These are phyloP conservation scores for Ophiostoma australiae DNA, from an alignment of 2,329 filamentous ascomycete species.

Conservation along the genomic window DNA sequence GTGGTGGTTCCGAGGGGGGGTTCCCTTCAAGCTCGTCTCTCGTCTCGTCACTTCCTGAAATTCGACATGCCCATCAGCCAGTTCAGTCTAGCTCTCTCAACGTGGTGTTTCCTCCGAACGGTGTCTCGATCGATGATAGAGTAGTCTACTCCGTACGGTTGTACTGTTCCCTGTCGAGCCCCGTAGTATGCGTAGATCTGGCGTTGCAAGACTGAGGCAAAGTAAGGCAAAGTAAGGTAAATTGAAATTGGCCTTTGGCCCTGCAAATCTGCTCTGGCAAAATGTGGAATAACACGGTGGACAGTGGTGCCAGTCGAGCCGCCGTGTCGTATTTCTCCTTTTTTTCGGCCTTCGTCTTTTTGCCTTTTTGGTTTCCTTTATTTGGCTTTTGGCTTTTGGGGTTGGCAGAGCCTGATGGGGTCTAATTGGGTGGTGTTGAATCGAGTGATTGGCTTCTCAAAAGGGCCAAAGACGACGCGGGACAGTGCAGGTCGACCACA, in stretches of 20 bases:
- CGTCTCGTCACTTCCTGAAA: not conserved
- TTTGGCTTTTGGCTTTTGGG: not conserved
- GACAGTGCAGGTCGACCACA: not conserved
- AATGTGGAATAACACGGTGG: conserved; percentile 14
- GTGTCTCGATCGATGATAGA: not conserved
- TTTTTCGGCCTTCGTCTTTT: not conserved
- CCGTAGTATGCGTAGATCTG: conserved; percentile 14
- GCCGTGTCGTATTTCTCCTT: conserved; percentile 8
- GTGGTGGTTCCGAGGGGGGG: not conserved
- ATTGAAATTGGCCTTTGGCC: conserved; percentile 6
- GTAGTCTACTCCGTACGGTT: not conserved
- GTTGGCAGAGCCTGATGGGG: not conserved
- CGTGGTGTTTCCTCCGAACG: not conserved
- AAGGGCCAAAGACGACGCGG: conserved; percentile 2
- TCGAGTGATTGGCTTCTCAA: not conserved
- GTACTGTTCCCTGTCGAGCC: conserved; percentile 10
- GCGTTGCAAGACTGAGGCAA: conserved; percentile 13
- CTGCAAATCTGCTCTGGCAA: not conserved
- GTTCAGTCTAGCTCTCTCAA: not conserved
- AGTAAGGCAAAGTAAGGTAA: not conserved
- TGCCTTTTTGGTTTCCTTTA: not conserved
- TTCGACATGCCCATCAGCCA: conserved; percentile 5
- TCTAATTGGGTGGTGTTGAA: not conserved
- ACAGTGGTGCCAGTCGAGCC: conserved; percentile 1
- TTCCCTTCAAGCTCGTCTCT: not conserved